These are phyloP conservation scores for Candida sphagnicola DNA, from an alignment of 805 yeast genomes.

Conservation along the genomic window DNA sequence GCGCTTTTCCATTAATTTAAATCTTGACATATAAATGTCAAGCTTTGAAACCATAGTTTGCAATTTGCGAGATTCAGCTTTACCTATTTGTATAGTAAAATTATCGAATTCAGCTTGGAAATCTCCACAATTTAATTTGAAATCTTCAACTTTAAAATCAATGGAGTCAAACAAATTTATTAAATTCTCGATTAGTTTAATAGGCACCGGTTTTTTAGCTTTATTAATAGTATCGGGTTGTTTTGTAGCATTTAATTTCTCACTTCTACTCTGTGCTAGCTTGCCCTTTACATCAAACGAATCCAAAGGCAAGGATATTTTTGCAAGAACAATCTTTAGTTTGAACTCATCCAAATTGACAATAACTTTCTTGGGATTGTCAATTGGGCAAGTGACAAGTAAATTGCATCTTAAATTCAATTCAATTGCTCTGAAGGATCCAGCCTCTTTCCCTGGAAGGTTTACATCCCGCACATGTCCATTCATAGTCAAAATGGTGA, in stretches of 20 bases:
- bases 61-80: constrained; percentile 7
- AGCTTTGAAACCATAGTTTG: constrained; percentile 9
- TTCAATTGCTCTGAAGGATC: constrained; percentile 23
- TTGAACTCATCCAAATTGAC: constrained; percentile 12
- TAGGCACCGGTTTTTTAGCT: neutral
- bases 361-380: constrained; percentile 6
- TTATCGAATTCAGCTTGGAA: constrained; percentile 16
- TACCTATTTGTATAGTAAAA: constrained; percentile 14
- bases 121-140: constrained; percentile 16
- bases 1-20: constrained; percentile 23
- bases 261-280: neutral
- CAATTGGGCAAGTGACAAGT: constrained; percentile 12
- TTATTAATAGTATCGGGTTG: too few relatives aligned
- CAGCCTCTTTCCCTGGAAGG: constrained; percentile 9
- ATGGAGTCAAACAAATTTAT: constrained; percentile 6
- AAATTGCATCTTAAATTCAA: constrained; percentile 18
- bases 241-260: neutral
- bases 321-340: constrained; percentile 10
- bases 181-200: neutral
- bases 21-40: constrained; percentile 24
- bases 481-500: constrained; percentile 15
- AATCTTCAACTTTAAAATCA: constrained; percentile 22
- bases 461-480: constrained; percentile 17
- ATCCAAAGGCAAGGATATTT: constrained; percentile 15
- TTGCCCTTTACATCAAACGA: constrained; percentile 1